Conservation (phyloP, 2,329 filamentous ascomycete genomes). For the Diaporthe caulivora region DNA sequence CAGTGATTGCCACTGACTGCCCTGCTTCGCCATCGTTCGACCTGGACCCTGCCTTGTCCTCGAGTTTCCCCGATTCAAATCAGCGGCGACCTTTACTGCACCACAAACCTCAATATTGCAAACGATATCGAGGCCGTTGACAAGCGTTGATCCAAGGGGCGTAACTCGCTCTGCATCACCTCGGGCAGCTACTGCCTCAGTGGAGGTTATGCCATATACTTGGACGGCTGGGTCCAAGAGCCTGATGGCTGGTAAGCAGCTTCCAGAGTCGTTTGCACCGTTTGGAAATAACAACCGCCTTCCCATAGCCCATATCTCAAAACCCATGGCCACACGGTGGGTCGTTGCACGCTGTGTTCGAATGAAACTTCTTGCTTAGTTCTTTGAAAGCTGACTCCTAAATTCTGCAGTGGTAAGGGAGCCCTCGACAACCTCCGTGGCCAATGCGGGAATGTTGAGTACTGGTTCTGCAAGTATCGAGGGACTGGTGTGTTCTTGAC, state of each 20-base stretch:
- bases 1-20: not conserved
- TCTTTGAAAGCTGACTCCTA: no score
- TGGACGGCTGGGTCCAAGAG: slow-evolving; percentile 11
- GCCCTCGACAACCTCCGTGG: slow-evolving; percentile 14
- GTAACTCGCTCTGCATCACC: not conserved
- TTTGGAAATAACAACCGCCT: no score
- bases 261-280: no score
- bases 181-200: not conserved
- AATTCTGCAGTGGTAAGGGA: not conserved
- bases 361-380: no score
- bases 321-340: no score
- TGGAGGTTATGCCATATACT: not conserved
- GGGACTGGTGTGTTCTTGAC: not conserved
- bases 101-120: not conserved
- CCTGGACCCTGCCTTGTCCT: not conserved
- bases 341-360: no score
- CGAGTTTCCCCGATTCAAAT: not conserved
- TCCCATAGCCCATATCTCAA: no score
- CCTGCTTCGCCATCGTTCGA: not conserved
- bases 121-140: not conserved
- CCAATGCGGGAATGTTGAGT: not conserved
- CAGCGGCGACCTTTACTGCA: not conserved
- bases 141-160: not conserved
- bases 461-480: not conserved
- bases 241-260: not conserved